Percentiles rank a stretch among this genome's conserved stretches.
phyloP scores from a whole-genome alignment of 2,329 filamentous ascomycete genomes.

The Aspergillus fumigatiaffinis region DNA sequence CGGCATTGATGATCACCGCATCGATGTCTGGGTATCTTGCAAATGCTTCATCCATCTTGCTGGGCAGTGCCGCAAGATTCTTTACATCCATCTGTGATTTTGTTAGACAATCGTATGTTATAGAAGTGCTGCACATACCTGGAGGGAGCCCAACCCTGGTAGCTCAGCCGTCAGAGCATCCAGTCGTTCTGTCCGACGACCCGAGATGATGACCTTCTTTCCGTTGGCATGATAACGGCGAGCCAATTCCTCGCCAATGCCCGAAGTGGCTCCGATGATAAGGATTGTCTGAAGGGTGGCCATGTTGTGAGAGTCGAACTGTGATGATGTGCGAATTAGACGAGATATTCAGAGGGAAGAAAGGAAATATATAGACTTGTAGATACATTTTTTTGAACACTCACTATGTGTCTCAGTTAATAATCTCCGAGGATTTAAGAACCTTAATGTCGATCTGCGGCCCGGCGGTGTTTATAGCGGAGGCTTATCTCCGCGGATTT shows the following conservation, averaged over 20 bases:
- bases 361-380: no score
- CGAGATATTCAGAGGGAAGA: no score
- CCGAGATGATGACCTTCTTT: constrained; percentile 25
- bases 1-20: constrained; percentile 30
- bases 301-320: no score
- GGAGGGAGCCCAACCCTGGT: constrained; percentile 21
- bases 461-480: no score
- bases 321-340: no score
- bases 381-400: no score
- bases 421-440: no score
- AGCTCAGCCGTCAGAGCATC: constrained; percentile 20
- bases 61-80: constrained; percentile 13
- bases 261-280: constrained; percentile 40
- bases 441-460: no score
- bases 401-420: no score
- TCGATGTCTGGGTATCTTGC: constrained; percentile 25
- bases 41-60: constrained; percentile 15
- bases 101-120: no score
- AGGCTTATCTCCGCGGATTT: no score
- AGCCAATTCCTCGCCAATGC: constrained; percentile 38
- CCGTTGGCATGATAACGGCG: constrained; percentile 20
- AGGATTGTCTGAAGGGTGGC: constrained; percentile 16
- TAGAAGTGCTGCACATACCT: no score
- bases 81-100: constrained; percentile 17
- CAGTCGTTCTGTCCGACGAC: constrained; percentile 21